These are phyloP conservation scores for Neopestalotiopsis clavispora DNA, from an alignment of 2,329 filamentous ascomycete species.

Conservation along the genomic window DNA sequence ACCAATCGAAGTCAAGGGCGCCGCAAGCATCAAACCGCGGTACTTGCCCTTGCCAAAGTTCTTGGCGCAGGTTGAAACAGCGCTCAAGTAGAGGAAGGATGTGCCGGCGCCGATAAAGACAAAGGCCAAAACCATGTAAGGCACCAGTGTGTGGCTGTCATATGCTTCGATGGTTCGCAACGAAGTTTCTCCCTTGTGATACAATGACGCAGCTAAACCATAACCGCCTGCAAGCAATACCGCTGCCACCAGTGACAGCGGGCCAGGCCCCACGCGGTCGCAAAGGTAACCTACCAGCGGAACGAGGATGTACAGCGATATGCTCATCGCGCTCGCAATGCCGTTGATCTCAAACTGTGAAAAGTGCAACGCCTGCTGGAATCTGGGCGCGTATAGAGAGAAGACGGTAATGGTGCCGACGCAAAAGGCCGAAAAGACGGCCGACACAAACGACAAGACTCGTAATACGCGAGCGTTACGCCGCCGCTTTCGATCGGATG, in stretches of 20 bases:
- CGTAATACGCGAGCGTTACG: constrained; percentile 37
- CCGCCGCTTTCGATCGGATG: constrained; percentile 25
- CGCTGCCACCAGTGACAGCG: constrained; percentile 75
- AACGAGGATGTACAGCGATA: constrained; percentile 92
- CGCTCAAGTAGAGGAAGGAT: constrained; percentile 85
- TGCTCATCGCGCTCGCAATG: constrained; percentile 81
- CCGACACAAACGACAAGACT: constrained; percentile 55
- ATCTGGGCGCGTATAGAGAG: constrained; percentile 89
- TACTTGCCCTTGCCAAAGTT: constrained; percentile 92
- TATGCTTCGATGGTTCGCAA: constrained; percentile 42
- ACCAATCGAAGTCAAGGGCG: constrained; percentile 91
- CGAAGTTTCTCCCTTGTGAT: constrained; percentile 51
- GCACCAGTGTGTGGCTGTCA: constrained; percentile 69
- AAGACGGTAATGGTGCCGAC: constrained; percentile 93
- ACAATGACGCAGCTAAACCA: constrained; percentile 79
- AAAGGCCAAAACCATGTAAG: constrained; percentile 85
- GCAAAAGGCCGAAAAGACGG: constrained; percentile 68
- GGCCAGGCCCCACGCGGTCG: constrained; percentile 83
- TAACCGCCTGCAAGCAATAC: constrained; percentile 82
- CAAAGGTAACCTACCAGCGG: constrained; percentile 89
- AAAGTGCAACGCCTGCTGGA: constrained; percentile 86
- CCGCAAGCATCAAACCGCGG: constrained; percentile 85
- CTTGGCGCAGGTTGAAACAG: constrained; percentile 96
- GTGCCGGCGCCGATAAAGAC: constrained; percentile 82
- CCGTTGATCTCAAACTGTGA: constrained; percentile 91